phyloP scores from a whole-genome alignment of 1,284 basidiomycete species.

The Sanghuangporus sanghuang region DNA sequence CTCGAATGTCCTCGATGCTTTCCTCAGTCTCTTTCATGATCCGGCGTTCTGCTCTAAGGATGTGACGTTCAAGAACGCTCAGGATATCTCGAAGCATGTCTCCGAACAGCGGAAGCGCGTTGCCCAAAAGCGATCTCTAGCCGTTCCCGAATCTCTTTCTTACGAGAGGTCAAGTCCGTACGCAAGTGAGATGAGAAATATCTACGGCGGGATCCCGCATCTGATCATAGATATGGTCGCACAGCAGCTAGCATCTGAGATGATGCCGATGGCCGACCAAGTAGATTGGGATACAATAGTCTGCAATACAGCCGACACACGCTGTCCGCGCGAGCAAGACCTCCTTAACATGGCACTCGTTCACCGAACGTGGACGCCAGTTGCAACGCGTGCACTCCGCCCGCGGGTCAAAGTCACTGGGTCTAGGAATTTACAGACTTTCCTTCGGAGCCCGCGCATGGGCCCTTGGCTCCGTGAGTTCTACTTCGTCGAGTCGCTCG shows the following conservation, averaged over 20 bases:
- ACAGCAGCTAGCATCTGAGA: neutral
- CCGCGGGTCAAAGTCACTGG: neutral
- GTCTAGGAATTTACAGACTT: neutral
- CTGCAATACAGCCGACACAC: neutral
- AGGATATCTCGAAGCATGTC: neutral
- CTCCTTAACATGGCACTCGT: neutral
- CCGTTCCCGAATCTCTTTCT: neutral
- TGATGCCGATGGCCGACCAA: neutral
- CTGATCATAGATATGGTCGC: neutral
- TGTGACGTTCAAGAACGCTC: neutral
- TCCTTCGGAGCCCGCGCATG: neutral
- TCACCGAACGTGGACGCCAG: neutral
- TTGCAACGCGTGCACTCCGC: neutral
- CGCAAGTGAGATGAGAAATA: neutral
- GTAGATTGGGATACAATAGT: constrained; percentile 1
- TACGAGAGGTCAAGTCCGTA: neutral
- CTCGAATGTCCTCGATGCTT: neutral
- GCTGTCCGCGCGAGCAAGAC: neutral
- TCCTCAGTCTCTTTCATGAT: neutral
- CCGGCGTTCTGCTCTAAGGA: neutral
- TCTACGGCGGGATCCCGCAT: neutral
- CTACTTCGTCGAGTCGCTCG: neutral
- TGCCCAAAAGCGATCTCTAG: neutral
- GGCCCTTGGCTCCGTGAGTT: constrained; percentile 1
- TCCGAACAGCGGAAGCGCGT: neutral